These are phyloP conservation scores for Verticillium isaacii DNA, from an alignment of 2,329 filamentous ascomycete species.

Conservation along the genomic window DNA sequence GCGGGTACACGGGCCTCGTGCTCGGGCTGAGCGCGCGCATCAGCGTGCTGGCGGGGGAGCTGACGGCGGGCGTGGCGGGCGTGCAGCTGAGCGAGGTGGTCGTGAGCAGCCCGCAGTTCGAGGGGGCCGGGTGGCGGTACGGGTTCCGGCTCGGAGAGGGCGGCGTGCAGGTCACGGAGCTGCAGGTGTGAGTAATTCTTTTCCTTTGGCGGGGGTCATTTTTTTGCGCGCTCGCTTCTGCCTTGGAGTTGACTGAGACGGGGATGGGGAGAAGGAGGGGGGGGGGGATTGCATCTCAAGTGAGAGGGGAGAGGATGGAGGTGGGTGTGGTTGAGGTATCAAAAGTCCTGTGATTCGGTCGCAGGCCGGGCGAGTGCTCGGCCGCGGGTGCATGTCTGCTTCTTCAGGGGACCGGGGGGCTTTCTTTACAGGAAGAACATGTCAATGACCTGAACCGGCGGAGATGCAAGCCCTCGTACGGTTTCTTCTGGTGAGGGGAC, in stretches of 20 bases:
- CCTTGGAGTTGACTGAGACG: neutral
- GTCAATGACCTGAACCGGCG: no score
- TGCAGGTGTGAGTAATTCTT: constrained; percentile 61
- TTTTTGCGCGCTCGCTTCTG: neutral
- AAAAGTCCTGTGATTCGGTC: no score
- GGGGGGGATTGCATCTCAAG: neutral
- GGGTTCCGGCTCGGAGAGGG: constrained; percentile 68
- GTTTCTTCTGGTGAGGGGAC: no score
- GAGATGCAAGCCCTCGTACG: no score
- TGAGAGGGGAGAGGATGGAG: neutral
- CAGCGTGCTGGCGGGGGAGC: constrained; percentile 56
- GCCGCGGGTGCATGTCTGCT: constrained; percentile 3
- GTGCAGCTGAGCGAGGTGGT: constrained; percentile 69
- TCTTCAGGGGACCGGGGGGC: neutral
- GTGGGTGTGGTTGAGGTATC: neutral
- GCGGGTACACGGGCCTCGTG: constrained; percentile 72
- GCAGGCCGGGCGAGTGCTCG: neutral
- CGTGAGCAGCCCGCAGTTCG: constrained; percentile 88
- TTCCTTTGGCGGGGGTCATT: neutral
- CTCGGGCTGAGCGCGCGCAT: constrained; percentile 65
- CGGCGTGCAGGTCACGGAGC: constrained; percentile 77
- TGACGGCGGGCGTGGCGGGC: constrained; percentile 51
- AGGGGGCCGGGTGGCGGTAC: constrained; percentile 83
- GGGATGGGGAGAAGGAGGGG: no score
- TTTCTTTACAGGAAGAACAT: no score